Conservation (phyloP, 2,329 filamentous ascomycete species). For the Monilinia vaccinii-corymbosi region DNA sequence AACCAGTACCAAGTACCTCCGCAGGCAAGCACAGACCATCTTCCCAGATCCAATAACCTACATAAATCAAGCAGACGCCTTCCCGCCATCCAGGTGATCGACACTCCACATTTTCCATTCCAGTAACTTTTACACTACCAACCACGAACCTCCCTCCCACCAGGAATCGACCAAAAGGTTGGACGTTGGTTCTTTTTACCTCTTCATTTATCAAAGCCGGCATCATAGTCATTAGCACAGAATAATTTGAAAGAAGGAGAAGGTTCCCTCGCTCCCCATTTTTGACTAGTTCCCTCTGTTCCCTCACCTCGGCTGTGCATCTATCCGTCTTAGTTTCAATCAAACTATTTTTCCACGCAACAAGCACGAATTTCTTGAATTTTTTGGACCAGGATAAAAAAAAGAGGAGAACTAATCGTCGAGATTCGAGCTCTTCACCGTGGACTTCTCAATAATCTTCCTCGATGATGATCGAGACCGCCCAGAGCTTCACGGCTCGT, state of each 20-base stretch:
- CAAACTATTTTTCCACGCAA: background rate
- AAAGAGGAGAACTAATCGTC: background rate
- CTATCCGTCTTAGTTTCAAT: background rate
- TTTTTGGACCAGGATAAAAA: background rate
- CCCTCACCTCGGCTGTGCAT: constrained; percentile 1
- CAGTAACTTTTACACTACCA: constrained; percentile 1
- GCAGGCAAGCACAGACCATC: constrained; percentile 21
- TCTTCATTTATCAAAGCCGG: background rate
- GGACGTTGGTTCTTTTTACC: background rate
- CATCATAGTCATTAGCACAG: background rate
- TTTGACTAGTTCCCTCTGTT: background rate
- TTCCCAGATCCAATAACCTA: constrained; percentile 26
- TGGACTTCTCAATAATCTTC: constrained; percentile 24
- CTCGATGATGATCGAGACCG: constrained; percentile 41
- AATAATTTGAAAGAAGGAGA: background rate
- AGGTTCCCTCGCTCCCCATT: background rate
- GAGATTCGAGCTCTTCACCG: constrained; percentile 11
- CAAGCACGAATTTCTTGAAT: background rate
- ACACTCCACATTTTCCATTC: constrained; percentile 30
- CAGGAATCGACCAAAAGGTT: too few relatives aligned
- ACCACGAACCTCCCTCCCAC: background rate
- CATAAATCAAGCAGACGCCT: constrained; percentile 29
- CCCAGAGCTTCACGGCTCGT: constrained; percentile 60
- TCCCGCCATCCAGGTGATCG: constrained; percentile 33
- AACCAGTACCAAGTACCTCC: background rate